A percentile compares a stretch with the other conserved stretches of the same genome.
phyloP scores from a whole-genome alignment of 2,329 filamentous ascomycete genomes.

The Microsporum audouinii region DNA sequence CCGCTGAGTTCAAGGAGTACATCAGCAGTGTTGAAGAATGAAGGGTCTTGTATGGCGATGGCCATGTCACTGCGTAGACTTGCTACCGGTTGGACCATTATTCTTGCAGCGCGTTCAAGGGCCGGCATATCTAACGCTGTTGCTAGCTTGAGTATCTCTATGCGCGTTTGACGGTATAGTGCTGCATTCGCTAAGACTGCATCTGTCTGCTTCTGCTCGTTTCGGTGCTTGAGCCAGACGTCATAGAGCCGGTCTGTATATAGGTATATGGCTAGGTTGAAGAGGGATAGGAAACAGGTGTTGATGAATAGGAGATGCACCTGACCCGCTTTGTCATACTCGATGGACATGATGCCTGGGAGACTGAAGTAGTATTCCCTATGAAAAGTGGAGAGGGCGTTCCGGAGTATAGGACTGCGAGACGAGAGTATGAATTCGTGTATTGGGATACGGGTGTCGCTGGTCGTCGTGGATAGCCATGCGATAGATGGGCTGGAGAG shows the following conservation, averaged over 20 bases:
- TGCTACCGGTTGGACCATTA: constrained; percentile 55
- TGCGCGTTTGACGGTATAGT: constrained; percentile 67
- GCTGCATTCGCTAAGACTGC: constrained; percentile 54
- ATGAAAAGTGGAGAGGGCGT: constrained; percentile 49
- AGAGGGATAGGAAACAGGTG: constrained; percentile 63
- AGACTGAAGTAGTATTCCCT: constrained; percentile 45
- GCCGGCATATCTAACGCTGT: constrained; percentile 56
- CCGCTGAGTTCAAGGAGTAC: constrained; percentile 65
- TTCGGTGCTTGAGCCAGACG: constrained; percentile 70
- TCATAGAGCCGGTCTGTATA: constrained; percentile 74
- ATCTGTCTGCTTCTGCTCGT: constrained; percentile 44
- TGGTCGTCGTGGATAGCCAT: constrained; percentile 46
- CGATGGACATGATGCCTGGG: constrained; percentile 50
- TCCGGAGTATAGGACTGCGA: constrained; percentile 58
- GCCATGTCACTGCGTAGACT: constrained; percentile 60
- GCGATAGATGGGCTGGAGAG: constrained; percentile 23
- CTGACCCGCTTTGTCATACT: constrained; percentile 40
- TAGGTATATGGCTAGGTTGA: constrained; percentile 67
- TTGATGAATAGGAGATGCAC: constrained; percentile 54
- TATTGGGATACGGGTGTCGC: constrained; percentile 61
- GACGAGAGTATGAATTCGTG: constrained; percentile 71
- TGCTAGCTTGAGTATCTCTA: constrained; percentile 79
- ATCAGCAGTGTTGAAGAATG: constrained; percentile 70
- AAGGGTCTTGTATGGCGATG: constrained; percentile 52
- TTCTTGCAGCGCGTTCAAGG: constrained; percentile 64